Evolutionary conservation across 2,329 filamentous ascomycete genomes (phyloP).

Genomic region (Penicillium capsulatum): DNA sequence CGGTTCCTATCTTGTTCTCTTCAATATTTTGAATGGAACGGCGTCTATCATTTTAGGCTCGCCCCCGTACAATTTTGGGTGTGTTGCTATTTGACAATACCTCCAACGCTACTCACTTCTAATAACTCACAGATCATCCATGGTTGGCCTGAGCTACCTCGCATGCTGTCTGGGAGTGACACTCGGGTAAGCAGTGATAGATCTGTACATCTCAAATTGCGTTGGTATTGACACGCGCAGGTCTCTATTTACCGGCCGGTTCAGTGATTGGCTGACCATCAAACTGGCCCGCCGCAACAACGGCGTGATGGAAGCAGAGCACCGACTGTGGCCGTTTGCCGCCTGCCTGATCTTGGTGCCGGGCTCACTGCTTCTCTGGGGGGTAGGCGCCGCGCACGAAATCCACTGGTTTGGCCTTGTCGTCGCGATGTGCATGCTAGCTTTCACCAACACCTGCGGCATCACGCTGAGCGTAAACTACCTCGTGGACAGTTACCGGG

Average conservation of each 20-base stretch:
- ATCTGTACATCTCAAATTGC: too few relatives aligned
- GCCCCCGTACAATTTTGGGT: constrained; percentile 38
- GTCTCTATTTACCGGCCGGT: constrained; percentile 37
- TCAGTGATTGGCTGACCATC: constrained; percentile 40
- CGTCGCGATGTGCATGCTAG: constrained; percentile 43
- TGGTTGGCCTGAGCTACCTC: constrained; percentile 39
- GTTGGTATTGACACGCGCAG: too few relatives aligned
- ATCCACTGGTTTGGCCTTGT: constrained; percentile 43
- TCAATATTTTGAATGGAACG: constrained; percentile 41
- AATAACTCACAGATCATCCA: constrained; percentile 29
- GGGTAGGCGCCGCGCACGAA: constrained; percentile 42
- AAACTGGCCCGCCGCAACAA: constrained; percentile 39
- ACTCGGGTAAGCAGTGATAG: constrained; percentile 28
- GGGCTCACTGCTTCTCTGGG: constrained; percentile 36
- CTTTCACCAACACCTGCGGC: constrained; percentile 37
- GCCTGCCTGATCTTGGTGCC: constrained; percentile 36
- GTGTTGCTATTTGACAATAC: not conserved
- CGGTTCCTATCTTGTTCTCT: constrained; percentile 38
- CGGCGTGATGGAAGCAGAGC: constrained; percentile 42
- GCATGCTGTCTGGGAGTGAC: constrained; percentile 34
- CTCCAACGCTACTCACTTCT: constrained; percentile 6
- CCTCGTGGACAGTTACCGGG: constrained; percentile 40
- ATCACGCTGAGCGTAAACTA: constrained; percentile 41
- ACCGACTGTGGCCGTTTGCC: constrained; percentile 40
- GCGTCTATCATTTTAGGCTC: constrained; percentile 36